These are phyloP conservation scores for Colletotrichum magnum DNA, from an alignment of 2,329 filamentous ascomycete genomes.

Conservation along the genomic window DNA sequence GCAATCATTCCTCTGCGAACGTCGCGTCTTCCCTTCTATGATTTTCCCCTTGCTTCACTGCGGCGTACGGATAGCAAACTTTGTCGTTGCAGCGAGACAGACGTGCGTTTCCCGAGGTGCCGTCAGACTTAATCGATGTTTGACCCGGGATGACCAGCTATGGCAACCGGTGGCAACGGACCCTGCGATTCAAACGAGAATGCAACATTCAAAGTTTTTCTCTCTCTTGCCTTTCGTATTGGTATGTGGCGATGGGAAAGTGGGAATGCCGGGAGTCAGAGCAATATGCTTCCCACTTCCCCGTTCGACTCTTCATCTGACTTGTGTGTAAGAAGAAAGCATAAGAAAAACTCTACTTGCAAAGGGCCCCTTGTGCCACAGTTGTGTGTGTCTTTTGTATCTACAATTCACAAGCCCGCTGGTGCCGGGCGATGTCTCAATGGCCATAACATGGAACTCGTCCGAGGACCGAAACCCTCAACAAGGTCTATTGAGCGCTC, in stretches of 20 bases:
- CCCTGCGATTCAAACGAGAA: slow-evolving; percentile 14
- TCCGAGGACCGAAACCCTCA: slow-evolving; percentile 10
- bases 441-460: background rate
- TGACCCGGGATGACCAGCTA: slow-evolving; percentile 2
- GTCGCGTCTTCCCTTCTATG: background rate
- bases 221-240: background rate
- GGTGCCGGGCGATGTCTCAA: too few species aligned
- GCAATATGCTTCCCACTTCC: background rate
- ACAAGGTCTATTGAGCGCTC: background rate
- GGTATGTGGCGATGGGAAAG: slow-evolving; percentile 21
- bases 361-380: too few species aligned
- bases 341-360: too few species aligned
- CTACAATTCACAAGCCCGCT: too few species aligned
- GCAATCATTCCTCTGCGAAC: background rate
- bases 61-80: slow-evolving; percentile 11
- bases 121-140: slow-evolving; percentile 24
- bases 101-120: slow-evolving; percentile 20
- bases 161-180: slow-evolving; percentile 1
- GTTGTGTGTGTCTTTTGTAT: too few species aligned
- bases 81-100: slow-evolving; percentile 14
- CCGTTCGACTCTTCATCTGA: background rate
- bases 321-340: too few species aligned
- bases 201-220: slow-evolving; percentile 23
- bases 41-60: background rate
- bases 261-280: background rate